Evolutionary conservation across 2,329 filamentous ascomycete species (phyloP), one percentile per base, ranked within the genome.

Genomic region (Diaporthe nobilis): DNA sequence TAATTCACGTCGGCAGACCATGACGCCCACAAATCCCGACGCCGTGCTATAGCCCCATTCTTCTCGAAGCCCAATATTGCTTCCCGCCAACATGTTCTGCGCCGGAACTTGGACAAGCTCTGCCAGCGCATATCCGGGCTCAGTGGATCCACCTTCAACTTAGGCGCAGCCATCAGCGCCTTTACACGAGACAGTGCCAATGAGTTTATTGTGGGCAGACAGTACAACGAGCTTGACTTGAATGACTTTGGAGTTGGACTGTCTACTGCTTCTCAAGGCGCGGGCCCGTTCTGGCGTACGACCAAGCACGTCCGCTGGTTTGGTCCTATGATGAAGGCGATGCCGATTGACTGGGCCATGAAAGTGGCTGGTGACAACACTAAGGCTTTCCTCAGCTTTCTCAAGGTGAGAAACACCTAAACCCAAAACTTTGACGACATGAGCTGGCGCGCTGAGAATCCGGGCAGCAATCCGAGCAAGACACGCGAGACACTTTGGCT

Each of bases 271-370:
- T 57, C 76, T 1, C 61, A 76, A 15, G 78, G 76, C 6, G 71
- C 44, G 1, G 78, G 78, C 1, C 9, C 47, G 8, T 53, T 78
- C 34, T 79, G 78, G 78, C 74, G 77, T 17, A 71, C 17, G 0
- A 78, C 77, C 37, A 80, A 80, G 65, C 76, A 78, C 37, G 67
- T 78, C 15, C 78, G 75, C 58, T 79, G 77, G 74, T 79, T 77
- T 39, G 77, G 77, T 1, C 78, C 77, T 1, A 17, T 49, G 2
- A 67, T 80, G 31, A 55, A 42, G 42, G 71, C 77, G 8, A 75
- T 79, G 2, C 78, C 78, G 0, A 58, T 57, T 20, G 58, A 68
- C 8, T 75, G 55, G 51, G 58, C 72, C 17, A 78, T 77, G 49
- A 74, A 74, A 55, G 44, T 61, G 15, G 74, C 71, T 13, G 76